phyloP scores from a whole-genome alignment of 1,139 yeast genomes.

The Yamadazyma spencermartinsiae region DNA sequence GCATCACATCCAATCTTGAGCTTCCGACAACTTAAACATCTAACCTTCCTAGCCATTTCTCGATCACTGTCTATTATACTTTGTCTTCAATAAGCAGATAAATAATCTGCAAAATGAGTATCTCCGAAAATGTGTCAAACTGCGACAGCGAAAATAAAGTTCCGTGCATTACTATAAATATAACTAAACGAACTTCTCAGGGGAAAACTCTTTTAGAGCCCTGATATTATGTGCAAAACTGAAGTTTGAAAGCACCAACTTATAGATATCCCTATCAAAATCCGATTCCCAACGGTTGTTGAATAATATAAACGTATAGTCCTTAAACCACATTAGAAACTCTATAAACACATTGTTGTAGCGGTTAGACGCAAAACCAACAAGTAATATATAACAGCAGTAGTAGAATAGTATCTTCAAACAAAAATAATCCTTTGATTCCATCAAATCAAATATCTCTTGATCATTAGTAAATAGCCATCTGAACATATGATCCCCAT shows the following conservation, averaged over 20 bases:
- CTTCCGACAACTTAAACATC: constrained; percentile 5
- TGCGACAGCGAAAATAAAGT: no score
- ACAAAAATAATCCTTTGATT: constrained; percentile 22
- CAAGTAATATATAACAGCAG: constrained; percentile 20
- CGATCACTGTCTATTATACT: no score
- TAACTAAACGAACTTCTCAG: neutral
- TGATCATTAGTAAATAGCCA: constrained; percentile 23
- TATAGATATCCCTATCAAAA: neutral
- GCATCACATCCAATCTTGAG: constrained; percentile 4
- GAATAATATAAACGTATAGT: neutral
- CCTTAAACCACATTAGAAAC: constrained; percentile 21
- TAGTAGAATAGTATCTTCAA: constrained; percentile 24
- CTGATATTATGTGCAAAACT: neutral
- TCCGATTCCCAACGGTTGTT: constrained; percentile 1
- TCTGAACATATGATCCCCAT: constrained; percentile 20
- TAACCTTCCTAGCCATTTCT: constrained; percentile 4
- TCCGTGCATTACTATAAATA: neutral
- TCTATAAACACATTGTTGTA: constrained; percentile 26
- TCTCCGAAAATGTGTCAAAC: no score
- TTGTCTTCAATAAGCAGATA: no score
- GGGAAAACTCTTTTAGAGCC: neutral
- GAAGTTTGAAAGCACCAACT: neutral
- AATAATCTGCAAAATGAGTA: no score
- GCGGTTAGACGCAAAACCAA: constrained; percentile 17
- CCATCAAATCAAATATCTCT: constrained; percentile 15